These are phyloP conservation scores for Claviceps sp. DNA, from an alignment of 2,329 filamentous ascomycete genomes.

Conservation along the genomic window DNA sequence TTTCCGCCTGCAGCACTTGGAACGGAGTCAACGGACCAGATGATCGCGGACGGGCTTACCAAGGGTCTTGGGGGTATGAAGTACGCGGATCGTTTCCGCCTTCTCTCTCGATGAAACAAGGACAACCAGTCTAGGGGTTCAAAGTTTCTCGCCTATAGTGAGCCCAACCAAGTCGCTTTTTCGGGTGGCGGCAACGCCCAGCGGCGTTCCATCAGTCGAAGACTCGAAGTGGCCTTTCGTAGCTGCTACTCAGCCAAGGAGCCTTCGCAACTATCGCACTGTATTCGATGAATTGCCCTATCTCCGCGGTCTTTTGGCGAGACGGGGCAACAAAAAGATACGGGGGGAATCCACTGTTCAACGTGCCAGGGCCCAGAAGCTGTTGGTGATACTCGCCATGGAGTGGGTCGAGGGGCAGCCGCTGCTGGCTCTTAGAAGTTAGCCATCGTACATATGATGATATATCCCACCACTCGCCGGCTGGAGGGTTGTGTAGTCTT, in stretches of 20 bases:
- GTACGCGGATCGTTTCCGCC: background rate
- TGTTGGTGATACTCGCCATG: slow-evolving; percentile 32
- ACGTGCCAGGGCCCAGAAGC: slow-evolving; percentile 34
- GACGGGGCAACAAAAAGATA: slow-evolving; percentile 27
- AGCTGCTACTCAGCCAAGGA: slow-evolving; percentile 30
- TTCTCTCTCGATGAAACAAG: slow-evolving; percentile 15
- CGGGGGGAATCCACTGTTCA: slow-evolving; percentile 38
- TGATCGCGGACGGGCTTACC: slow-evolving; percentile 10
- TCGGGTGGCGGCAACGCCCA: slow-evolving; percentile 9
- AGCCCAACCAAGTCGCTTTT: slow-evolving; percentile 11
- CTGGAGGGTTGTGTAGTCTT: slow-evolving; percentile 8
- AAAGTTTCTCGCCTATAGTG: slow-evolving; percentile 12
- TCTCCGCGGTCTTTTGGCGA: slow-evolving; percentile 26
- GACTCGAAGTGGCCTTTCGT: slow-evolving; percentile 33
- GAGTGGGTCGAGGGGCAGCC: slow-evolving; percentile 37
- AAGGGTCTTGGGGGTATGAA: background rate
- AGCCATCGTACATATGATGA: no score
- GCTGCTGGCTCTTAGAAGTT: no score
- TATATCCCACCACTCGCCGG: no score
- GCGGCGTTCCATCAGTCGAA: slow-evolving; percentile 31
- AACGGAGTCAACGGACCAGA: no score
- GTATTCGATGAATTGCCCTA: slow-evolving; percentile 28
- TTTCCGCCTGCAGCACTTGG: no score
- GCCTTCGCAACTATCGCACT: slow-evolving; percentile 26
- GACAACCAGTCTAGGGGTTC: slow-evolving; percentile 18